Base-by-base conservation (phyloP, 129 eudicot species). In the Calendula officinalis region DNA sequence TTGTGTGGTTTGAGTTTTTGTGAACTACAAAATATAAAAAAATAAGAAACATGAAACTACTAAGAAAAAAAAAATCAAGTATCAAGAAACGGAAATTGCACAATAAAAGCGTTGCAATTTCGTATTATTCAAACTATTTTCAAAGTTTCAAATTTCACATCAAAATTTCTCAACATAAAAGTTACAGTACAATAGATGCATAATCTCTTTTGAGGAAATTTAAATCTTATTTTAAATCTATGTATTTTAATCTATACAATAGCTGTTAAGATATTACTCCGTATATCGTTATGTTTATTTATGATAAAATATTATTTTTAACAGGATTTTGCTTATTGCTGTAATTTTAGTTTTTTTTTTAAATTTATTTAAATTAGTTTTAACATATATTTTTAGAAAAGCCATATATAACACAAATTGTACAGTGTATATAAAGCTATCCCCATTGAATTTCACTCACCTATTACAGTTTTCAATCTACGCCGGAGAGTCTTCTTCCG, bases 361-460 rank as follows among this genome's bases (percentile, higher is more conserved):
- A 66, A 4, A 8, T 65, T 40, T 16, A 17, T 49, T 8, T 8
- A 1, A 3, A 5, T 16, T 51, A n/a, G 13, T 47, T 5, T 47
- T 12, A 12, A 14, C 4, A 45, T 44, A 11, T 8, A 3, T 8
- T 44, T 3, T 3, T 13, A 17, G n/a, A 38, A 32, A 15, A 50
- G 9, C 47, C 42, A 64, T 53, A 66, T 39, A 39, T 22, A 22
- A 22, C 40, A 27, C 40, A 40, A 6, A n/a, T 15, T 10, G 39
- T 57, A 13, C 36, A 3, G 48, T 37, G 65, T 73, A 73, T 73
- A 73, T 73, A 73, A 65, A 49, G 56, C 72, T 16, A 58, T 41
- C 78, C 48, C 37, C 72, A 46, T 65, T 73, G 52, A 73, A 73
- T 65, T 73, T 40, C 46, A 65, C 30, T 57, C 67, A 15, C 67